A percentile compares a stretch with the other conserved stretches of the same genome.
phyloP scores from a whole-genome alignment of 2,329 filamentous ascomycete genomes.

The Venturia asperata region DNA sequence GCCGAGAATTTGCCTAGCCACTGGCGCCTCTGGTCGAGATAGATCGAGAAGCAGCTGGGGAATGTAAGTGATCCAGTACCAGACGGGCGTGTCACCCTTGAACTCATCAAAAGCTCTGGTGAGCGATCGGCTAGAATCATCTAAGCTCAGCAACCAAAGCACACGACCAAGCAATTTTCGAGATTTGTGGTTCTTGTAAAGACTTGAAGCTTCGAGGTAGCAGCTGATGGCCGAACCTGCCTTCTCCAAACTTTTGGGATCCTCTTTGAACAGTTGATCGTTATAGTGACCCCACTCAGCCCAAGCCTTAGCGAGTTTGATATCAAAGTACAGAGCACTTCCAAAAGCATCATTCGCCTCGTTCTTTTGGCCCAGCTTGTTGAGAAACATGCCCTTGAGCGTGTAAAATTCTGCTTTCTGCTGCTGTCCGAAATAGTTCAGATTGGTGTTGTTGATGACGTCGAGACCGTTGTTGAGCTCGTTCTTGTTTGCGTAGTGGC shows the following conservation, averaged over 20 bases:
- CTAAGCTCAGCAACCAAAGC: conserved; percentile 89
- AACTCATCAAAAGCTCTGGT: conserved; percentile 87
- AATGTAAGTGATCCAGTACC: conserved; percentile 99
- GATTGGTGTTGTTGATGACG: conserved; percentile 98
- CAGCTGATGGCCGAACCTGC: conserved; percentile 91
- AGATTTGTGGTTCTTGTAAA: conserved; percentile 96
- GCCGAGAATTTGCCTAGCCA: conserved; percentile 76
- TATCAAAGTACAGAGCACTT: conserved; percentile 90
- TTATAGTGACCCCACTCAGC: conserved; percentile 99
- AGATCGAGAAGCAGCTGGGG: conserved; percentile 90
- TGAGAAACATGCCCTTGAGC: conserved; percentile 97
- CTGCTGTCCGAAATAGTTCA: conserved; percentile 92
- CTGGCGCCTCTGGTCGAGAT: conserved; percentile 81
- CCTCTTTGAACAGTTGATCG: conserved; percentile 89
- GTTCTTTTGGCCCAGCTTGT: conserved; percentile 81
- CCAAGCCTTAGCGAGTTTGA: conserved; percentile 94
- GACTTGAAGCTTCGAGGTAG: conserved; percentile 89
- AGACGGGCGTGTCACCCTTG: conserved; percentile 94
- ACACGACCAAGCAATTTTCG: conserved; percentile 89
- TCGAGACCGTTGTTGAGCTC: conserved; percentile 90
- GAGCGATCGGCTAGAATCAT: conserved; percentile 77
- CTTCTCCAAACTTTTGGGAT: conserved; percentile 70
- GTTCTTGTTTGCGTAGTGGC: conserved; percentile 91
- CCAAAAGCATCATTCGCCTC: conserved; percentile 93
- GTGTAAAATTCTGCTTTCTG: conserved; percentile 99